Evolutionary conservation across 2,329 filamentous ascomycete species (phyloP).

Genomic region (Alternaria longipes): DNA sequence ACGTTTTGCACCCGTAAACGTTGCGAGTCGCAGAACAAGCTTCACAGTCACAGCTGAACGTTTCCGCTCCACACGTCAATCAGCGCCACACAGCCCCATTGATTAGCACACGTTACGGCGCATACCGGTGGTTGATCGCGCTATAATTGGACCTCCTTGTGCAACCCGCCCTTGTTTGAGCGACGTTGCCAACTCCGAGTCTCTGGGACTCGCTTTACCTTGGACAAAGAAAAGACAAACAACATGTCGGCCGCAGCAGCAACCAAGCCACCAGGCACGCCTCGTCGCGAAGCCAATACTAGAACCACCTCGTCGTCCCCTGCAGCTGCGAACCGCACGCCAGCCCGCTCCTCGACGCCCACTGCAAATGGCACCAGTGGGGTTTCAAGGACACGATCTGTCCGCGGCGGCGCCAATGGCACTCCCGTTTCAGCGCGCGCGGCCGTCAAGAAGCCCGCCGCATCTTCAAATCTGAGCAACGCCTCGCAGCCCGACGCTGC

Average conservation of each 20-base stretch:
- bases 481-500: slow-evolving; percentile 49
- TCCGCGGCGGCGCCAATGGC: slow-evolving; percentile 43
- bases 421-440: slow-evolving; percentile 52
- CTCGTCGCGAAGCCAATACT: slow-evolving; percentile 34
- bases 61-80: slow-evolving; percentile 1
- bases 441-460: slow-evolving; percentile 48
- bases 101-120: slow-evolving; percentile 15
- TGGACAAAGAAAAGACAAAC: slow-evolving; percentile 15
- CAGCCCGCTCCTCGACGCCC: slow-evolving; percentile 40
- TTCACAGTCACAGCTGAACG: background rate
- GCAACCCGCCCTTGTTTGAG: slow-evolving; percentile 19
- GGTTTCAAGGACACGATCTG: slow-evolving; percentile 42
- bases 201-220: slow-evolving; percentile 16
- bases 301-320: slow-evolving; percentile 42
- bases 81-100: slow-evolving; percentile 22
- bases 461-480: slow-evolving; percentile 46
- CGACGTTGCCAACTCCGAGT: slow-evolving; percentile 23
- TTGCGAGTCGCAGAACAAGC: slow-evolving; percentile 11
- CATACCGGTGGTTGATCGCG: slow-evolving; percentile 16
- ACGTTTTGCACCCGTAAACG: slow-evolving; percentile 19
- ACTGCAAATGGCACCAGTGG: slow-evolving; percentile 42
- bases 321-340: slow-evolving; percentile 44
- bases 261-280: slow-evolving; percentile 49
- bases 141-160: slow-evolving; percentile 21
- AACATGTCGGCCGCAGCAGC: slow-evolving; percentile 48